Evolutionary conservation across 148 eudicot species (phyloP).

Genomic region (Silene latifolia): DNA sequence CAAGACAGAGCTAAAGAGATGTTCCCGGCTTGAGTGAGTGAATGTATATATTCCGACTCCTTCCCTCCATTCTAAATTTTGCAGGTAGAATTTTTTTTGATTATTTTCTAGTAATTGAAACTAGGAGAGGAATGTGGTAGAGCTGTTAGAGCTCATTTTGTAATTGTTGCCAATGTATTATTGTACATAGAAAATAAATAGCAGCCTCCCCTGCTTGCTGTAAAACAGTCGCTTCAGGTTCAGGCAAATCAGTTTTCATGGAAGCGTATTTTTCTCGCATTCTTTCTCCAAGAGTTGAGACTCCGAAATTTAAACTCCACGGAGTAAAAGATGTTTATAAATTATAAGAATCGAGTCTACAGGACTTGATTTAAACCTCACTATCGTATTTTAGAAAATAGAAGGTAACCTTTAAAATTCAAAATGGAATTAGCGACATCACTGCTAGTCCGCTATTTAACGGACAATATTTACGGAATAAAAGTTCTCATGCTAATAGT

Average conservation of each 20-base stretch:
- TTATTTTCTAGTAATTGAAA: not conserved
- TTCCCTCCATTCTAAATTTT: slow-evolving; percentile 14
- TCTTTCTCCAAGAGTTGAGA: not conserved
- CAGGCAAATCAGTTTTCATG: not conserved
- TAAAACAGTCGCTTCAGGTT: not conserved
- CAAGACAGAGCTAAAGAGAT: slow-evolving; percentile 54
- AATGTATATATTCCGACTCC: slow-evolving; percentile 9
- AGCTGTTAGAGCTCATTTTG: not conserved
- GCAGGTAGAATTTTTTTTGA: not conserved
- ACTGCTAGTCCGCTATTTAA: too few species aligned
- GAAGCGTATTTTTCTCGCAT: not conserved
- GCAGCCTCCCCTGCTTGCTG: not conserved
- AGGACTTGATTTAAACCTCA: too few species aligned
- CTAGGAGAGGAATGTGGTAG: not conserved
- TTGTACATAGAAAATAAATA: slow-evolving; percentile 8
- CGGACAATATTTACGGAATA: too few species aligned
- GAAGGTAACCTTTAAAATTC: too few species aligned
- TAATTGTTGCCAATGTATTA: not conserved
- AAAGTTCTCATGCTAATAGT: too few species aligned
- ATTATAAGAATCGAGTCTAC: too few species aligned
- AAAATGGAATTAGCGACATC: too few species aligned
- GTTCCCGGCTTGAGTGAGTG: slow-evolving; percentile 41
- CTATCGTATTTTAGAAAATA: too few species aligned
- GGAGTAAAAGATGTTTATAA: too few species aligned
- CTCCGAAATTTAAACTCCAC: not conserved